phyloP scores from a whole-genome alignment of 2,329 filamentous ascomycete species.

The Berkeleyomyces basicola region DNA sequence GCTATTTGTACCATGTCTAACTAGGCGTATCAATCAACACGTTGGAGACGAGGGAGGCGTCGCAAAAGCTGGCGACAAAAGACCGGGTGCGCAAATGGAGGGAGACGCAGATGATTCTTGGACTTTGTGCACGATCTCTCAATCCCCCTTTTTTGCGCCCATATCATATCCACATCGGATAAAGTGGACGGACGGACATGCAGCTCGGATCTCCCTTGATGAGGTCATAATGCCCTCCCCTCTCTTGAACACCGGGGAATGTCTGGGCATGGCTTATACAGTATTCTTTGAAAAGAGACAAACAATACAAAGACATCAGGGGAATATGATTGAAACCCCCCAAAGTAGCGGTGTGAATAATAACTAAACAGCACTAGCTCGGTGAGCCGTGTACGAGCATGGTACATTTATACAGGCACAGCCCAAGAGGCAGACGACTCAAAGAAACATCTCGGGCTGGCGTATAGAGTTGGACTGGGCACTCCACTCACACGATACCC shows the following conservation, averaged over 20 bases:
- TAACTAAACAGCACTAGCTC: not conserved
- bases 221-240: not conserved
- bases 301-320: not conserved
- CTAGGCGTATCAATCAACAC: too few relatives aligned
- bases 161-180: not conserved
- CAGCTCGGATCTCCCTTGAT: not conserved
- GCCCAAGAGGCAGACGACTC: not conserved
- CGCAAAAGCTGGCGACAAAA: not conserved
- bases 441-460: not conserved
- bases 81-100: too few relatives aligned
- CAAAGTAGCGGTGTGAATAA: not conserved
- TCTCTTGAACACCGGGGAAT: not conserved
- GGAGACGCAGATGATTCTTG: too few relatives aligned
- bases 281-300: not conserved
- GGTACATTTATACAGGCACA: not conserved
- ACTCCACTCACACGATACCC: too few relatives aligned
- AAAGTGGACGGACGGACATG: not conserved
- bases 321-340: not conserved
- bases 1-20: too few relatives aligned
- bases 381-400: not conserved
- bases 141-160: not conserved
- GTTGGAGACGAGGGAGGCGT: not conserved
- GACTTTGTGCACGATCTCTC: not conserved
- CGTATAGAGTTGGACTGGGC: not conserved
- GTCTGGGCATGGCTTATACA: not conserved